phyloP scores from a whole-genome alignment of 2,329 filamentous ascomycete genomes.

The Neospermospora avenae region DNA sequence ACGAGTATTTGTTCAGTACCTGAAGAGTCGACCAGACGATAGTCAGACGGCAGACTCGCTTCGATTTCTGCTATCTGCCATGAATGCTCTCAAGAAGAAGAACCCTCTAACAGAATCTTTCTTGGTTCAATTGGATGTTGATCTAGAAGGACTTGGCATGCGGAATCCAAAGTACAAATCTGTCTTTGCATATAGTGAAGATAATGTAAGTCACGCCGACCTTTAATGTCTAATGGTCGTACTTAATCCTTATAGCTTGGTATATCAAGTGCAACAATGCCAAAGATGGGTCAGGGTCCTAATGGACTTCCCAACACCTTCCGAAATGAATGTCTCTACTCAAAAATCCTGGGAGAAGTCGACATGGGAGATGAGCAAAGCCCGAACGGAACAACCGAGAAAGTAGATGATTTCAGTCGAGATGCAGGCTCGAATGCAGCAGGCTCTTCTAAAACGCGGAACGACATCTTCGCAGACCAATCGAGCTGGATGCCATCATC shows the following conservation, averaged over 20 bases:
- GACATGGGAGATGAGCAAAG: slow-evolving; percentile 11
- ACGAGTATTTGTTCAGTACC: slow-evolving; percentile 90
- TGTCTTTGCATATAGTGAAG: slow-evolving; percentile 43
- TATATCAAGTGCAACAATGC: slow-evolving; percentile 22
- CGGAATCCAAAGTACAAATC: slow-evolving; percentile 57
- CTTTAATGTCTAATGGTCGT: background rate
- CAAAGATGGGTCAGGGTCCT: slow-evolving; percentile 10
- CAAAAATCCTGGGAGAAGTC: slow-evolving; percentile 7
- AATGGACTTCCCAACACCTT: background rate
- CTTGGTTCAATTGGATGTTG: slow-evolving; percentile 86
- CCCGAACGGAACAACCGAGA: background rate
- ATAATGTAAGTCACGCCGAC: slow-evolving; percentile 30
- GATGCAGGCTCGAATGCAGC: slow-evolving; percentile 15
- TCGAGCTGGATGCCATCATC: slow-evolving; percentile 21
- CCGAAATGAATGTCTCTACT: slow-evolving; percentile 20
- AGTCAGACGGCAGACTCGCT: slow-evolving; percentile 73
- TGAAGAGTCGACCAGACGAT: slow-evolving; percentile 91
- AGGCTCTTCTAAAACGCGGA: slow-evolving; percentile 6
- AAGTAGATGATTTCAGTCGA: slow-evolving; percentile 1
- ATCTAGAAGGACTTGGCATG: slow-evolving; percentile 71
- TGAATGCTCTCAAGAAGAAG: slow-evolving; percentile 82
- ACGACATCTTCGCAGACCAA: slow-evolving; percentile 13
- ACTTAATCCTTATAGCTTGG: slow-evolving; percentile 28
- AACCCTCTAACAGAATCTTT: slow-evolving; percentile 95
- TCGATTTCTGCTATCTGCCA: slow-evolving; percentile 86